These are phyloP conservation scores for Dendrostoma leiphaemia DNA, from an alignment of 2,329 filamentous ascomycete genomes.

Conservation along the genomic window DNA sequence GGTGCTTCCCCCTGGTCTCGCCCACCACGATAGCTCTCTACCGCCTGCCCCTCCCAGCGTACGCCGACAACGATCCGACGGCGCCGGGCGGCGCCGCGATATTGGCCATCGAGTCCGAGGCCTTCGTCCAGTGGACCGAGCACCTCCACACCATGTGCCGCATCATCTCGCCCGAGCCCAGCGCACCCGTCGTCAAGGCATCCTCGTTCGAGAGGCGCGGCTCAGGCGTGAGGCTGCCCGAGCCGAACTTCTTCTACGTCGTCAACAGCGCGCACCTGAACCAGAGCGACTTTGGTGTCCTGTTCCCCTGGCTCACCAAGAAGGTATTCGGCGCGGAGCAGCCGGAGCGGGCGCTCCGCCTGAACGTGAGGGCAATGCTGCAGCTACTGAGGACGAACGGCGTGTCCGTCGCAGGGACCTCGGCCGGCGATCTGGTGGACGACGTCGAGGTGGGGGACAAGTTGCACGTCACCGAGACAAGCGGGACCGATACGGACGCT, in stretches of 20 bases:
- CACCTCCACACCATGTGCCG: conserved; percentile 70
- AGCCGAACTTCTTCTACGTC: conserved; percentile 74
- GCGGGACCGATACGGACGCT: not conserved
- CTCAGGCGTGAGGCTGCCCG: conserved; percentile 40
- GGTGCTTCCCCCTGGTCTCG: conserved; percentile 71
- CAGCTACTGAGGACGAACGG: conserved; percentile 53
- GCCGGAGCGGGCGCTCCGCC: conserved; percentile 56
- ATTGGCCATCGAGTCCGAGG: conserved; percentile 71
- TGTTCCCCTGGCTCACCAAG: conserved; percentile 71
- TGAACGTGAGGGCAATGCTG: conserved; percentile 58
- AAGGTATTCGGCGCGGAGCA: conserved; percentile 56
- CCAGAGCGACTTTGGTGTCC: conserved; percentile 78
- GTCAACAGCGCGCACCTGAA: conserved; percentile 73
- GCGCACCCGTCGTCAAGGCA: conserved; percentile 38
- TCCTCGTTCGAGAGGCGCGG: conserved; percentile 38
- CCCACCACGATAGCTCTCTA: conserved; percentile 62
- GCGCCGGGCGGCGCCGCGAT: conserved; percentile 57
- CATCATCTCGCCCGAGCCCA: conserved; percentile 58
- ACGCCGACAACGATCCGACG: conserved; percentile 55
- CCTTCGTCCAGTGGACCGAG: conserved; percentile 75
- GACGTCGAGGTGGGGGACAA: conserved; percentile 39
- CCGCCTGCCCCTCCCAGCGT: conserved; percentile 71
- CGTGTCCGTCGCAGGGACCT: conserved; percentile 49
- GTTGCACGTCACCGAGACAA: conserved; percentile 20
- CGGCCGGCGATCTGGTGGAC: conserved; percentile 48